These are phyloP conservation scores for Pachysolen tannophilus DNA, from an alignment of 805 yeast genomes.

Conservation along the genomic window DNA sequence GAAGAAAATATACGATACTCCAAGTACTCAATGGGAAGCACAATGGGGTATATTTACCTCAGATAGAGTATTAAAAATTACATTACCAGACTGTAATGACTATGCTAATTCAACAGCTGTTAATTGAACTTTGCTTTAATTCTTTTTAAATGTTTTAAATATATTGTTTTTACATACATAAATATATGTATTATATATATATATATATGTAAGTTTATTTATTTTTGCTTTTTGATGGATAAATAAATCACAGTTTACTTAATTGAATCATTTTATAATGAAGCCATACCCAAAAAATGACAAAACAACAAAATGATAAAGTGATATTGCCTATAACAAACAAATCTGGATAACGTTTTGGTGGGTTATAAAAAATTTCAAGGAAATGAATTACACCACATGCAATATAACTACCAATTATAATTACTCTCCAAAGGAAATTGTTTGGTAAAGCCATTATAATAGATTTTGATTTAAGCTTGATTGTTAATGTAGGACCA, in stretches of 20 bases:
- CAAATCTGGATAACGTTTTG: slow-evolving; percentile 65
- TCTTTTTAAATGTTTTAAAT: no score
- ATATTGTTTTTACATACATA: no score
- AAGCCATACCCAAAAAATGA: slow-evolving; percentile 77
- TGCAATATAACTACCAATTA: slow-evolving; percentile 43
- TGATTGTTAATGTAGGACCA: slow-evolving; percentile 23
- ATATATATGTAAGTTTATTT: no score
- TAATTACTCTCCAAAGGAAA: slow-evolving; percentile 40
- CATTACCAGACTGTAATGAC: slow-evolving; percentile 36
- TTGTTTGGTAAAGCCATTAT: slow-evolving; percentile 36
- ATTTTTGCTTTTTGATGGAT: no score
- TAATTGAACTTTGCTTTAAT: no score
- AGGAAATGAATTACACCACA: slow-evolving; percentile 43
- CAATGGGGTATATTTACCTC: slow-evolving; percentile 61
- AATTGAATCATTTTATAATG: slow-evolving; percentile 44
- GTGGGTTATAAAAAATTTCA: slow-evolving; percentile 46
- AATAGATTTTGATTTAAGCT: slow-evolving; percentile 5
- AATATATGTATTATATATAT: no score
- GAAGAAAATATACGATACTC: slow-evolving; percentile 46
- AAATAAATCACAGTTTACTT: no score
- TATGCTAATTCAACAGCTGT: no score
- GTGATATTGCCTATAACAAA: slow-evolving; percentile 76
- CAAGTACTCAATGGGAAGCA: slow-evolving; percentile 50
- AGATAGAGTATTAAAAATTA: slow-evolving; percentile 38
- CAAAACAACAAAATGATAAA: slow-evolving; percentile 69